These are phyloP conservation scores for Suhomyces sp. DNA, from an alignment of 805 yeast genomes.

Conservation along the genomic window DNA sequence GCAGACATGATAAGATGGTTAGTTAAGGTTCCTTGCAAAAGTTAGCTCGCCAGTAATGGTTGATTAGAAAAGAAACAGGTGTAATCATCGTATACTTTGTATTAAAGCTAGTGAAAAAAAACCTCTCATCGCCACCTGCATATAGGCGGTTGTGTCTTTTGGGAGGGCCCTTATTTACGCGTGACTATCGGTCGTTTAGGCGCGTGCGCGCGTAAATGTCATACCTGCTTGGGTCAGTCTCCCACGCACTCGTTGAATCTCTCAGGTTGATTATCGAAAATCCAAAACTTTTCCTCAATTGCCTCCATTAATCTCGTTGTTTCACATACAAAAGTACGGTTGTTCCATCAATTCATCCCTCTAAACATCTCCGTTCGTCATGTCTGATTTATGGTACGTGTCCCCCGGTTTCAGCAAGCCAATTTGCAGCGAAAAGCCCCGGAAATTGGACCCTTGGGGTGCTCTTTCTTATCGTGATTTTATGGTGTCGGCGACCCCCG, in stretches of 20 bases:
- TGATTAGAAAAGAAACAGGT: conserved; percentile 2
- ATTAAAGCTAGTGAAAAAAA: not conserved
- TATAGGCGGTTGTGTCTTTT: not conserved
- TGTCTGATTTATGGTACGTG: conserved; percentile 79
- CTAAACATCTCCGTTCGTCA: conserved; percentile 24
- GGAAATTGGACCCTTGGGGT: too few relatives aligned
- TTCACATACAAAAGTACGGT: too few relatives aligned
- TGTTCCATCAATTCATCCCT: conserved; percentile 5
- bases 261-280: too few relatives aligned
- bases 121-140: conserved; percentile 7
- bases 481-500: too few relatives aligned
- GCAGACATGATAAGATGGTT: conserved; percentile 58
- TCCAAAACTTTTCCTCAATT: conserved; percentile 5
- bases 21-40: conserved; percentile 28
- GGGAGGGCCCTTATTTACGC: conserved; percentile 2
- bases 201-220: not conserved
- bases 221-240: too few relatives aligned
- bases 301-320: too few relatives aligned
- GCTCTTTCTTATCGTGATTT: too few relatives aligned
- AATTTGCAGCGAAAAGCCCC: not conserved
- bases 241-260: too few relatives aligned
- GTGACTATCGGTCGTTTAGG: not conserved
- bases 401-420: not conserved
- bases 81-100: not conserved
- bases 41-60: conserved; percentile 26